phyloP scores from a whole-genome alignment of 805 yeast species.

The Wickerhamomyces ciferrii region DNA sequence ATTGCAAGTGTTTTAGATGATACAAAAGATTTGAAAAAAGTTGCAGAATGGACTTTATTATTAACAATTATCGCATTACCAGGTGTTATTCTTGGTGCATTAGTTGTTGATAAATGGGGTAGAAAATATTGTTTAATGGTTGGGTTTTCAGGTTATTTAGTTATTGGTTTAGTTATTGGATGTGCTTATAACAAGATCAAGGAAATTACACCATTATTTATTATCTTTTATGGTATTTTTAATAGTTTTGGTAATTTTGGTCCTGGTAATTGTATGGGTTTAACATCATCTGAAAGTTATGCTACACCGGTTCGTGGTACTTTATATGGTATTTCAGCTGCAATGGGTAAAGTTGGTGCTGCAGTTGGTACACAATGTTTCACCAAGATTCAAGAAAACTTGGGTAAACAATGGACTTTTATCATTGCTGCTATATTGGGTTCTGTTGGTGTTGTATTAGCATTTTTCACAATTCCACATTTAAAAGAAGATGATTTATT shows the following conservation, averaged over 20 bases:
- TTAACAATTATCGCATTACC: slow-evolving; percentile 65
- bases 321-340: slow-evolving; percentile 70
- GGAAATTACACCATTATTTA: slow-evolving; percentile 56
- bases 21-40: slow-evolving; percentile 38
- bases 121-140: slow-evolving; percentile 66
- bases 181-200: slow-evolving; percentile 51
- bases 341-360: slow-evolving; percentile 82
- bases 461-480: slow-evolving; percentile 63
- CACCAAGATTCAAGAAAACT: slow-evolving; percentile 56
- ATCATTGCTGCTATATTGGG: slow-evolving; percentile 77
- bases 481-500: slow-evolving; percentile 63
- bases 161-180: slow-evolving; percentile 69
- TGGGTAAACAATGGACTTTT: slow-evolving; percentile 72
- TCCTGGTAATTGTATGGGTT: slow-evolving; percentile 74
- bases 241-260: slow-evolving; percentile 69
- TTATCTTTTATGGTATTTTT: slow-evolving; percentile 71
- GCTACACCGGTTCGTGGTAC: slow-evolving; percentile 80
- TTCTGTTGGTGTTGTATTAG: slow-evolving; percentile 52
- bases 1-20: slow-evolving; percentile 44
- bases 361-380: slow-evolving; percentile 73
- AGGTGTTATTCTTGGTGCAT: slow-evolving; percentile 69
- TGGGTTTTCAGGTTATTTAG: slow-evolving; percentile 67
- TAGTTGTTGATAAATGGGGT: slow-evolving; percentile 57
- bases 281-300: slow-evolving; percentile 59
- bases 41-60: slow-evolving; percentile 71